Percentiles rank a stretch among this genome's conserved stretches.
These are phyloP conservation scores for Phaffomyces thermotolerans DNA, from an alignment of 805 yeast species.

Conservation along the genomic window DNA sequence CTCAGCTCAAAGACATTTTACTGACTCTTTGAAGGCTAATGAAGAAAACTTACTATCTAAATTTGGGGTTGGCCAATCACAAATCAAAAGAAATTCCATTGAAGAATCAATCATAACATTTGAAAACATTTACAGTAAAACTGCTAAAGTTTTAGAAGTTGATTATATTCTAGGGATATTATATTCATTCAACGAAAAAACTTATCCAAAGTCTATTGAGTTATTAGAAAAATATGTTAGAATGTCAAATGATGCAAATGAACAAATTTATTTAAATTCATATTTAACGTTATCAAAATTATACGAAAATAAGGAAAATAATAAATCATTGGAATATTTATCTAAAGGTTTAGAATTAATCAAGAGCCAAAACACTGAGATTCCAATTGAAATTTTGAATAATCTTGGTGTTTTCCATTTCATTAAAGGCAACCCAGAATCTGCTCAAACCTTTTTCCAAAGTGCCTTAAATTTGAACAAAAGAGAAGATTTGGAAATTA, in stretches of 20 bases:
- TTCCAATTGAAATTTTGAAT: constrained; percentile 57
- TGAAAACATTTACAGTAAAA: constrained; percentile 60
- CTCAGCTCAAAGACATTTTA: constrained; percentile 66
- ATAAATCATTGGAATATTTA: constrained; percentile 60
- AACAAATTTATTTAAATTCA: constrained; percentile 57
- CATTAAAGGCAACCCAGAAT: constrained; percentile 50
- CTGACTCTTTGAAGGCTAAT: constrained; percentile 60
- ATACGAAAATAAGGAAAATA: constrained; percentile 58
- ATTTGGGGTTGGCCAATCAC: constrained; percentile 82
- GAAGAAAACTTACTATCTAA: constrained; percentile 62
- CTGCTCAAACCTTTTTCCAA: constrained; percentile 50
- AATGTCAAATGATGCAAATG: constrained; percentile 49
- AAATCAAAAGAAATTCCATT: constrained; percentile 59
- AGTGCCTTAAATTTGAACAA: constrained; percentile 34
- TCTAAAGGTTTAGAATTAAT: constrained; percentile 51
- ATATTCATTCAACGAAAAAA: constrained; percentile 36
- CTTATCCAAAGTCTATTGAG: constrained; percentile 46
- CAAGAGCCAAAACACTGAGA: constrained; percentile 23
- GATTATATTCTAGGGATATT: constrained; percentile 70
- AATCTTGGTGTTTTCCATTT: constrained; percentile 83
- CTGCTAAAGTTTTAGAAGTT: constrained; percentile 68
- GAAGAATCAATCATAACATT: constrained; percentile 85
- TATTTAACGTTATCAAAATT: constrained; percentile 61
- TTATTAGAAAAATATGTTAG: constrained; percentile 65
- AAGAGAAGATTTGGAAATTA: constrained; percentile 27